Evolutionary conservation across 2,329 filamentous ascomycete species (phyloP).

Genomic region (Stachybotrys elegans): DNA sequence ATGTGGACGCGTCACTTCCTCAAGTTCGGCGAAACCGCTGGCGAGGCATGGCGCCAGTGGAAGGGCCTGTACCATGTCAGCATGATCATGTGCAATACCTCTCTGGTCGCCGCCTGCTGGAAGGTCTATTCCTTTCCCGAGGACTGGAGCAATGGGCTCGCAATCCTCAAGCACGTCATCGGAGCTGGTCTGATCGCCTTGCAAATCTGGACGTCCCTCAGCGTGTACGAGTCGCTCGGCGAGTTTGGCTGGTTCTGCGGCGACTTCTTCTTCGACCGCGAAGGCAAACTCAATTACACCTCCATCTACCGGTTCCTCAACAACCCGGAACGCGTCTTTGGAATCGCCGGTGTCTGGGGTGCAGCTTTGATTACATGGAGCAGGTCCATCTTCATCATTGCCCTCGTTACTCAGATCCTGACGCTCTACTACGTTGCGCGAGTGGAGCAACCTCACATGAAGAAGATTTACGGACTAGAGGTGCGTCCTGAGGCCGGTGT

Average conservation of each 20-base stretch:
- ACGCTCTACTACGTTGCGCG: slow-evolving; percentile 86
- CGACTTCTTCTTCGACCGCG: slow-evolving; percentile 94
- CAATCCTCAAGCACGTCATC: slow-evolving; percentile 80
- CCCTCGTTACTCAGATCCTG: slow-evolving; percentile 77
- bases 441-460: slow-evolving; percentile 95
- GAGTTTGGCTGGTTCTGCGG: slow-evolving; percentile 99
- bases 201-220: slow-evolving; percentile 87
- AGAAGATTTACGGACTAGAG: slow-evolving; percentile 86
- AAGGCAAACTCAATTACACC: slow-evolving; percentile 85
- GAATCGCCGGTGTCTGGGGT: slow-evolving; percentile 92
- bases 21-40: slow-evolving; percentile 86
- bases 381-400: slow-evolving; percentile 78
- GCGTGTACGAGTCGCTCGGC: slow-evolving; percentile 90
- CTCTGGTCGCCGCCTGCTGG: slow-evolving; percentile 87
- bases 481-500: slow-evolving; percentile 84
- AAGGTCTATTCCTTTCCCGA: slow-evolving; percentile 89
- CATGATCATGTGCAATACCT: slow-evolving; percentile 83
- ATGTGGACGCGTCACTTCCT: slow-evolving; percentile 96
- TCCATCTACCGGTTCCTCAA: slow-evolving; percentile 98
- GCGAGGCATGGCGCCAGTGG: slow-evolving; percentile 97
- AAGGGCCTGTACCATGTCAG: slow-evolving; percentile 93
- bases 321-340: slow-evolving; percentile 92
- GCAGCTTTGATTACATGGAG: slow-evolving; percentile 91
- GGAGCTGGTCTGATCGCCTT: slow-evolving; percentile 76
- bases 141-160: slow-evolving; percentile 84